Base-by-base conservation (phyloP, 2,329 filamentous ascomycete genomes). In the Sporothrix humicola region DNA sequence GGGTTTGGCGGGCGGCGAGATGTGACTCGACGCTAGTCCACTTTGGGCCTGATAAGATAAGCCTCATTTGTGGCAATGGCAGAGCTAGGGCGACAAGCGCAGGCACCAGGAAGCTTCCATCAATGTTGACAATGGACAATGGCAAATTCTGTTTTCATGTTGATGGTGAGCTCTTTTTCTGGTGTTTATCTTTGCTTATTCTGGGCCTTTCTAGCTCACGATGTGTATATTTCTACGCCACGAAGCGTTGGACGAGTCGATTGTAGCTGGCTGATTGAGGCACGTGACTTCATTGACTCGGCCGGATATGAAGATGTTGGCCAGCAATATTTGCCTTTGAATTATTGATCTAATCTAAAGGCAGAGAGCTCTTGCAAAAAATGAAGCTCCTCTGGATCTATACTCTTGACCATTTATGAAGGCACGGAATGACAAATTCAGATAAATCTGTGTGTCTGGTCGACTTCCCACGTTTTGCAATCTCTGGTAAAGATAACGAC, bases 21-120 rank as follows among this genome's bases (percentile, higher is more conserved):
- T 63, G 52, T 75, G 72, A 74, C 66, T 74, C 73, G 46, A 46
- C 72, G 73, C 76, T 77, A 77, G 58, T 48, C 74, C 56, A 0
- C 12, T 72, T 72, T 58, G 1, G 74, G 73, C 1, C 63, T 46
- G 75, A 76, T 76, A 74, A 73, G 75, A 75, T 76, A 77, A 72
- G 74, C 15, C 48, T 13, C 58, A 12, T 20, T 9, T 46, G 59
- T 46, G 26, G 26, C 66, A 42, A 54, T 58, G 50, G 66, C 0
- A 54, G 10, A 42, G 17, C 63, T 46, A 65, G 59, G 58, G 58
- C 37, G 59, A 20, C 23, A 26, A 20, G 8, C 4, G 15, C 17
- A 20, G 23, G 65, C 31, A 44, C 31, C 5, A 13, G 20, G 52
- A 59, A 71, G 69, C 54, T 71, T 48, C 59, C 42, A 66, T 17